Conservation (phyloP, 805 yeast genomes). For the Zygotorulaspora danielsina region DNA sequence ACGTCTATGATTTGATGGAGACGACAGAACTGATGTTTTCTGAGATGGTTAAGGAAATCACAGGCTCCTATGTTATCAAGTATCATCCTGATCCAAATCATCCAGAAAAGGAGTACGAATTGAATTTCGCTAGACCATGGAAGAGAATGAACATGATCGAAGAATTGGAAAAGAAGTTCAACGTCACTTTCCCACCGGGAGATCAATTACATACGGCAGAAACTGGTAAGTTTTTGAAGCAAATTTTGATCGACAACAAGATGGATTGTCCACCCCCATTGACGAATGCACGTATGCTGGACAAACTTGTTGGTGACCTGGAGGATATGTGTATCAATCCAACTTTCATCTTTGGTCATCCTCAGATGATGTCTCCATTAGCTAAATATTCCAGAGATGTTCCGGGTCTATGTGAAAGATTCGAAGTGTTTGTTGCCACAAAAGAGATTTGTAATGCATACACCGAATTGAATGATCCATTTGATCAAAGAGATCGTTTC, state of each 20-base stretch:
- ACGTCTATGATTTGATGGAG: conserved; percentile 89
- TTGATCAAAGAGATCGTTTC: conserved; percentile 94
- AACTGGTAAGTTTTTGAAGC: conserved; percentile 85
- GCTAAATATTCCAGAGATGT: conserved; percentile 91
- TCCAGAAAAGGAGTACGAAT: conserved; percentile 68
- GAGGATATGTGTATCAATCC: conserved; percentile 96
- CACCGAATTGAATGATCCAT: conserved; percentile 98
- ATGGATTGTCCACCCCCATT: conserved; percentile 86
- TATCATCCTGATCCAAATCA: conserved; percentile 97
- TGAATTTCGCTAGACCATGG: conserved; percentile 96
- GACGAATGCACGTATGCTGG: conserved; percentile 98
- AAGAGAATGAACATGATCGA: conserved; percentile 97
- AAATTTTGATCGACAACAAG: conserved; percentile 69
- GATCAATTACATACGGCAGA: conserved; percentile 91
- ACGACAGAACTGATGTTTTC: conserved; percentile 90
- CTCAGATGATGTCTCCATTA: conserved; percentile 99
- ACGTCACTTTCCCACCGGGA: conserved; percentile 92
- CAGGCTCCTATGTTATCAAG: conserved; percentile 78
- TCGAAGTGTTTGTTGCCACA: conserved; percentile 97
- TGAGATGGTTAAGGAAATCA: conserved; percentile 94
- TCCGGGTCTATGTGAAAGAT: conserved; percentile 96
- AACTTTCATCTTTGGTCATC: conserved; percentile 96
- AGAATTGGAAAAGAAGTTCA: conserved; percentile 80
- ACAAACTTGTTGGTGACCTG: conserved; percentile 93
- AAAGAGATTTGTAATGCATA: conserved; percentile 98